phyloP scores from a whole-genome alignment of 345 rosid species.

The Ricinus communis region DNA sequence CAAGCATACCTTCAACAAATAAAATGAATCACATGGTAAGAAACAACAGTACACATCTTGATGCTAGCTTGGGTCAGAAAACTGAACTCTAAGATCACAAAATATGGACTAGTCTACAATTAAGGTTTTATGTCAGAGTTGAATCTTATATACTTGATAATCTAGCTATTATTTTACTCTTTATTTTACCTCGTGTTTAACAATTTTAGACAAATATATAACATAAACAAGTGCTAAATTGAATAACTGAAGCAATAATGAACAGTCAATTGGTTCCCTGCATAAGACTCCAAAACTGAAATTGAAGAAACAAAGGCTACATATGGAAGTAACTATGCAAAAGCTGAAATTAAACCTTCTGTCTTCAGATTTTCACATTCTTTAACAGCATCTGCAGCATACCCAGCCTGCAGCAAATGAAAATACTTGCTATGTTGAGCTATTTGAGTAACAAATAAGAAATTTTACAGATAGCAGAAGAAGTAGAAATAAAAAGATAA shows the following conservation, averaged over 20 bases:
- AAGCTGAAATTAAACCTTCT: slow-evolving; percentile 46
- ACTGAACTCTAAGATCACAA: not conserved
- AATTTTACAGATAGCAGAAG: too few species aligned
- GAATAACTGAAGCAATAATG: not conserved
- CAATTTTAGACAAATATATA: not conserved
- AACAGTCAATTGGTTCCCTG: not conserved
- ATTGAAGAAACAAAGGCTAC: not conserved
- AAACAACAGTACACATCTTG: not conserved
- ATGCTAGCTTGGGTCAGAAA: not conserved
- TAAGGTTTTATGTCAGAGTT: not conserved
- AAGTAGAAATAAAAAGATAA: too few species aligned
- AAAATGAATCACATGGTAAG: slow-evolving; percentile 12
- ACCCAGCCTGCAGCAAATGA: slow-evolving; percentile 50
- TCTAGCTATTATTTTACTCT: not conserved
- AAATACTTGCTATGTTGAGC: slow-evolving; percentile 14
- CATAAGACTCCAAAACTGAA: not conserved
- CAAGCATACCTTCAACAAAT: slow-evolving; percentile 60
- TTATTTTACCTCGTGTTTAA: not conserved
- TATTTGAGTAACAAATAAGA: not conserved
- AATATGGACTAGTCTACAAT: not conserved
- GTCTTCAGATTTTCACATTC: slow-evolving; percentile 67
- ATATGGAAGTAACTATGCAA: not conserved
- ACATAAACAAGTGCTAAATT: not conserved
- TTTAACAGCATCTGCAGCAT: slow-evolving; percentile 54
- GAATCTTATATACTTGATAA: not conserved